Base-by-base conservation (phyloP, 2,329 filamentous ascomycete species). In the Aspergillus latus region DNA sequence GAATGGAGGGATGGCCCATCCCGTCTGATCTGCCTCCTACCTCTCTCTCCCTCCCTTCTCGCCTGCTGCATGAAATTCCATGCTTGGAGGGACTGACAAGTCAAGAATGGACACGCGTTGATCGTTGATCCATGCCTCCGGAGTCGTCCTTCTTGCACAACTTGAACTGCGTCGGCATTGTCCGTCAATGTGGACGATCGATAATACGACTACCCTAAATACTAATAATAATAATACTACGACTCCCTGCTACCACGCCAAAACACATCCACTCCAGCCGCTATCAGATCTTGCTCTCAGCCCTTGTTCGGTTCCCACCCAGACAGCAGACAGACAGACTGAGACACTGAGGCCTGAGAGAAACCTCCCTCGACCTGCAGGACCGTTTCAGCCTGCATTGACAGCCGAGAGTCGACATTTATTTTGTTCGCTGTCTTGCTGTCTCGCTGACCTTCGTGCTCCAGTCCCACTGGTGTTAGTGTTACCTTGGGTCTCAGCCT, bases 91-190 rank as follows among this genome's bases (percentile, higher is more conserved):
- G 39, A 3, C 40, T 30, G 32, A 37, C n/a, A 36, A 32, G 43
- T 50, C 32, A 42, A 44, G 61, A 63, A 63, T 63, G 62, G 49
- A 60, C 50, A 60, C 62, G 57, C 59, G 59, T 65, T 65, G 60
- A 62, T 57, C 52, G 59, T 64, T 65, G 60, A 63, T 57, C 58
- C 59, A 61, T 60, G 57, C 58, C 56, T 57, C 46, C 26, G 45
- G 34, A 40, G 39, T 49, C 49, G 49, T 54, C 54, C 39, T 45
- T 56, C 46, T 52, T 49, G 37, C 39, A 57, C 52, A 43, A 61
- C 48, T 36, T 50, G 21, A n/a, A 46, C 34, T 36, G 32, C 16
- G 44, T 30, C 42, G 42, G 49, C 29, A 11, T 44, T 13, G 13
- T 21, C 21, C 21, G 21, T 44, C 21, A 28, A 11, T 21, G 16